Base-by-base conservation (phyloP, 805 yeast species). In the Candida adriatica region DNA sequence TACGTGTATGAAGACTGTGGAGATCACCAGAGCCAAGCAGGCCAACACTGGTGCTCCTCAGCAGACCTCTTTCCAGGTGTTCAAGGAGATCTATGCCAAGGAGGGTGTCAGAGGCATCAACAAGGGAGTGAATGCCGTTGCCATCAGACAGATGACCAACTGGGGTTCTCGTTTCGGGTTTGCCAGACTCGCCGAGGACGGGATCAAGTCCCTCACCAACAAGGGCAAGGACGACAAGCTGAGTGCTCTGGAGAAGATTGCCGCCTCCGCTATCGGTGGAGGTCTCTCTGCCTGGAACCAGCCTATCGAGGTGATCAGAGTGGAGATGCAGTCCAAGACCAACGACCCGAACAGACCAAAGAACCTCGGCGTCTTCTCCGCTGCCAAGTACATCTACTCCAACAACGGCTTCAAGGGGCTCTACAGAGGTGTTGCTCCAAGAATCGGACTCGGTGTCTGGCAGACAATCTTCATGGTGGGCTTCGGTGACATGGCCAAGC, bases 401-500 rank as follows among this genome's bases (percentile, higher is more conserved):
- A 73, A 77, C 47, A 84, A 79, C 55, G 98, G 98, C 46, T 38
- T 88, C 37, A 77, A 75, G 61, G 98, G 98, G 37, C 72, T 92
- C 41, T 92, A 88, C 58, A 74, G 95, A 59, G 98, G 98, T 55
- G 96, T 88, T 27, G 77, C 97, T 11, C 97, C 98, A 48, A 82
- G 98, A 70, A 75, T 92, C 46, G 96, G 95, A 35, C 72, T 92
- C 44, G 94, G 97, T 51, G 80, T 90, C 42, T 92, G 97, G 96
- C 98, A 92, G 68, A 90, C 97, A 3, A 86, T 90, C 27, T 90
- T 94, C 59, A 90, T 90, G 97, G 97, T 90, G 38, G 96, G 95
- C 9, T 76, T 92, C 46, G 98, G 97, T 58, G 98, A 92, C 55
- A 84, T 87, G 61, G 87, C 87, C 20, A 80, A 75, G 57, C 86